phyloP scores from a whole-genome alignment of 148 eudicot genomes.

The Vaccinium myrtillus region DNA sequence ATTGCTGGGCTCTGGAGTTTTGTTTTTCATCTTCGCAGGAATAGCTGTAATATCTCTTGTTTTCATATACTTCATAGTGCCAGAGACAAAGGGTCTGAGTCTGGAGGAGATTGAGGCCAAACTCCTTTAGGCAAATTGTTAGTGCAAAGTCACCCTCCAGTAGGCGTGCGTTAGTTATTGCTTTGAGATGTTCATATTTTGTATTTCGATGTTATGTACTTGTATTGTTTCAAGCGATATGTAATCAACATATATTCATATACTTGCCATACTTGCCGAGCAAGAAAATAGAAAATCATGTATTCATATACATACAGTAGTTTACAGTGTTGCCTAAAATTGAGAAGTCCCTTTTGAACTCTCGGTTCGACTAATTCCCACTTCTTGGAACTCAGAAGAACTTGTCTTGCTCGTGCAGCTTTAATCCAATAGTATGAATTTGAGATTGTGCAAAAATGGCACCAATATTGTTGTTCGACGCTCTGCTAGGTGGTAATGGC shows the following conservation, averaged over 20 bases:
- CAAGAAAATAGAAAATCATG: no score
- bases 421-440: no score
- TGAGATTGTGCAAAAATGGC: no score
- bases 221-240: not conserved
- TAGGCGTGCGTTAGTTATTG: not conserved
- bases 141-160: not conserved
- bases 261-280: no score
- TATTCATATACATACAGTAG: no score
- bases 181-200: not conserved
- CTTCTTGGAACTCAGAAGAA: no score
- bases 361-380: no score
- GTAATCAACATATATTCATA: not conserved
- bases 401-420: no score
- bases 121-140: conserved; percentile 30
- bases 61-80: conserved; percentile 77
- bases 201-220: not conserved
- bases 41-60: conserved; percentile 64
- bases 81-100: conserved; percentile 90
- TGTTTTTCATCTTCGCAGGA: conserved; percentile 79
- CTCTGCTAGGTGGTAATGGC: no score
- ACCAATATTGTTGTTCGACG: no score
- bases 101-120: conserved; percentile 95
- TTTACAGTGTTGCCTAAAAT: no score
- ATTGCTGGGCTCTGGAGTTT: conserved; percentile 75
- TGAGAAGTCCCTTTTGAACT: no score